Base-by-base conservation (phyloP, 495 filamentous ascomycete species). In the Lindgomyces ingoldianus region DNA sequence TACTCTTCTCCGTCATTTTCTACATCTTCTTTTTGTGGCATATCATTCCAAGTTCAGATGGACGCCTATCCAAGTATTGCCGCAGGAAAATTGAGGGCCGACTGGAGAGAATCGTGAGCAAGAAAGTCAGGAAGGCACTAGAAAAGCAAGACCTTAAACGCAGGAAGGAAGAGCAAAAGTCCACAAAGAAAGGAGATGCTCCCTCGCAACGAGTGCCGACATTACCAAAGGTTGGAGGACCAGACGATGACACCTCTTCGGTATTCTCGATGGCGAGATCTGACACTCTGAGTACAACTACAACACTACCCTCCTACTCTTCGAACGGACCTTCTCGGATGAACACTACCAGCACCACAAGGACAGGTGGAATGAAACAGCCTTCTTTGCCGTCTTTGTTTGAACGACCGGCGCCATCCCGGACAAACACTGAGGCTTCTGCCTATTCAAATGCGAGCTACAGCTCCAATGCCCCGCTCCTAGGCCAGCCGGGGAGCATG, bases 21-120 rank as follows among this genome's bases (percentile, higher is more conserved):
- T 98, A 96, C 74, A 74, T 96, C 26, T 81, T 87, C 61, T 98
- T 94, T 78, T 81, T 98, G 2, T 96, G 90, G 82, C 88, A 91
- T 74, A 89, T 91, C 67, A 95, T 98, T 60, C 90, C 91, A 3
- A 79, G 80, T 11, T 77, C 81, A 25, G 91, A 96, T 72, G 89
- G 89, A n/a, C 85, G 87, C 0, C 80, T 98, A 21, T 83, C 84
- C 12, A 85, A 85, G 14, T 98, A 95, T 76, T 97, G 93, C 72
- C 86, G 89, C 60, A 85, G 91, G 16, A 96, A 96, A 78, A 86
- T 96, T 72, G 91, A 95, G 71, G 85, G 80, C 45, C 81, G 91
- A 57, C 79, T 98, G 65, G 87, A 84, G 59, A 81, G 85, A 52
- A 94, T 98, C 64, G 91, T 97, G 3, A 80, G 81, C 16, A 80